phyloP scores from a whole-genome alignment of 1,139 yeast genomes.

The Pneumocystis canis region DNA sequence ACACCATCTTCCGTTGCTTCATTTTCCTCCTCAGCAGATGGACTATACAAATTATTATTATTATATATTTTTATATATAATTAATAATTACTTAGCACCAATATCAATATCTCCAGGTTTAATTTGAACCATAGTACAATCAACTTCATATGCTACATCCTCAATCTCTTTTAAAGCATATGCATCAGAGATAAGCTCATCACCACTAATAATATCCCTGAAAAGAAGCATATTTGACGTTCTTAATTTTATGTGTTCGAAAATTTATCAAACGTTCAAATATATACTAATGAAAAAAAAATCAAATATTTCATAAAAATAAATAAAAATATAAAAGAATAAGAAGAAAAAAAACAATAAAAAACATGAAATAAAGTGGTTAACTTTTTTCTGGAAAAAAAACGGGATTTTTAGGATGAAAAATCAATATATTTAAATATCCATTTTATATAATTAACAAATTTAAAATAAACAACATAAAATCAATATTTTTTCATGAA shows the following conservation, averaged over 20 bases:
- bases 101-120: slow-evolving; percentile 80
- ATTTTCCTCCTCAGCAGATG: slow-evolving; percentile 90
- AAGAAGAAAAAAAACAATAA: too few species aligned
- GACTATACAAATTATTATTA: slow-evolving; percentile 71
- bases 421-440: too few species aligned
- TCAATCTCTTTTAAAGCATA: slow-evolving; percentile 79
- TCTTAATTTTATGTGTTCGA: not conserved
- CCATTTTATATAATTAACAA: too few species aligned
- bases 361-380: too few species aligned
- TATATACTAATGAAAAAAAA: too few species aligned
- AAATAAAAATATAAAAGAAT: too few species aligned
- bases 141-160: slow-evolving; percentile 88
- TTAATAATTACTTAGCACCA: slow-evolving; percentile 12
- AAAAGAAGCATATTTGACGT: slow-evolving; percentile 12
- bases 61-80: not conserved
- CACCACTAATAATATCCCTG: slow-evolving; percentile 74
- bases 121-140: slow-evolving; percentile 82
- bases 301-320: too few species aligned
- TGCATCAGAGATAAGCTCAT: slow-evolving; percentile 94
- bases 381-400: too few species aligned
- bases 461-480: too few species aligned
- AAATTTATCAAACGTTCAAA: too few species aligned
- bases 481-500: too few species aligned
- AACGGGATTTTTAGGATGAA: too few species aligned
- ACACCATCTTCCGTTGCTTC: slow-evolving; percentile 73